Percentiles rank a stretch among this genome's conserved stretches.
phyloP scores from a whole-genome alignment of 805 yeast genomes.

The Cyberlindnera suaveolens region DNA sequence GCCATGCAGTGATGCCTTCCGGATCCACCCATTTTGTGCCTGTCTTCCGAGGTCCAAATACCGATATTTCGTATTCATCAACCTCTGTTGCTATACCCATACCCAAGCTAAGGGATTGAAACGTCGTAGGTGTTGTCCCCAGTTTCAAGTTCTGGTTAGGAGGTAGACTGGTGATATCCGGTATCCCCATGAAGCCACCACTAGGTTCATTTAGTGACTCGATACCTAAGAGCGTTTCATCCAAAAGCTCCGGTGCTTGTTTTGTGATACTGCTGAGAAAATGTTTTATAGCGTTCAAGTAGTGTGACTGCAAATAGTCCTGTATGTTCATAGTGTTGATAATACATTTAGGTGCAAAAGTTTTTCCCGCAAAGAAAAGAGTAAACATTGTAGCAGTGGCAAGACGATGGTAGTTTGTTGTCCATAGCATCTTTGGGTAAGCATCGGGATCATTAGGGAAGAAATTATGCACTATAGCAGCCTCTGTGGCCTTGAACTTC shows the following conservation, averaged over 20 bases:
- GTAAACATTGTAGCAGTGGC: conserved; percentile 82
- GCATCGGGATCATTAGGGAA: conserved; percentile 32
- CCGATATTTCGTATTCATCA: conserved; percentile 62
- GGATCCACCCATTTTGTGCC: conserved; percentile 60
- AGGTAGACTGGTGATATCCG: conserved; percentile 50
- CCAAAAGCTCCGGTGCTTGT: conserved; percentile 39
- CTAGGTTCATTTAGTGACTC: conserved; percentile 87
- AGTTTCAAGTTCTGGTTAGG: conserved; percentile 59
- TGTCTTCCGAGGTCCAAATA: conserved; percentile 69
- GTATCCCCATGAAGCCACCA: conserved; percentile 62
- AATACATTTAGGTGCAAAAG: conserved; percentile 68
- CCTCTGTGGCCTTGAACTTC: conserved; percentile 66
- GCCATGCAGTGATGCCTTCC: conserved; percentile 64
- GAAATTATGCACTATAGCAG: conserved; percentile 70
- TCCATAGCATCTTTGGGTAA: conserved; percentile 88
- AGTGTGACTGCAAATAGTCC: conserved; percentile 64
- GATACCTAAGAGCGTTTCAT: conserved; percentile 58
- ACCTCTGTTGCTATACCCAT: conserved; percentile 68
- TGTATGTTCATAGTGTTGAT: conserved; percentile 75
- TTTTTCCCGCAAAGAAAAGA: conserved; percentile 71
- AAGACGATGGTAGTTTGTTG: conserved; percentile 74
- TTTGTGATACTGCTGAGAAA: conserved; percentile 36
- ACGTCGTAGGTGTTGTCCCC: conserved; percentile 79
- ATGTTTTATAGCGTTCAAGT: conserved; percentile 44
- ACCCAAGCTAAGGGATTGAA: conserved; percentile 69